A percentile compares a stretch with the other conserved stretches of the same genome.
Evolutionary conservation across 2,329 filamentous ascomycete species (phyloP).

Genomic region (Madurella mycetomatis): DNA sequence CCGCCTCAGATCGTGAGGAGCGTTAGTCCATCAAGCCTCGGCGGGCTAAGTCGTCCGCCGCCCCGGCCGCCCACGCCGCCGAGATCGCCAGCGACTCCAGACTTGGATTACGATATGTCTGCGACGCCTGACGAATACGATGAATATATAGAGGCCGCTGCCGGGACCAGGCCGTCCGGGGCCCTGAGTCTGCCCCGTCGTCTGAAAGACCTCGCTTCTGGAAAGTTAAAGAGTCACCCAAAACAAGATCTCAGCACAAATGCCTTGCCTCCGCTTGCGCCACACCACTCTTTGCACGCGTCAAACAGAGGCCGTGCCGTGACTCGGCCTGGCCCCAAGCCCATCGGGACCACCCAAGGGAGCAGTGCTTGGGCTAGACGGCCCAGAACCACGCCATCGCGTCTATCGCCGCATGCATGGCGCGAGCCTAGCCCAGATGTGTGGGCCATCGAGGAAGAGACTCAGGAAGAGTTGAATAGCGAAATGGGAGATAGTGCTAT

Average conservation of each 20-base stretch:
- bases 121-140: conserved; percentile 42
- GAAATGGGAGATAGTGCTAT: conserved; percentile 35
- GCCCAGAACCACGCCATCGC: conserved; percentile 28
- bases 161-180: conserved; percentile 22
- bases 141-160: conserved; percentile 45
- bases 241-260: conserved; percentile 32
- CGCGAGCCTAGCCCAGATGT: conserved; percentile 56
- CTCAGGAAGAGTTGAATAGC: conserved; percentile 48
- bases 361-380: conserved; percentile 25
- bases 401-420: conserved; percentile 46
- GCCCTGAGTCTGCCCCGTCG: conserved; percentile 37
- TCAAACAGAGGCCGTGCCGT: conserved; percentile 11
- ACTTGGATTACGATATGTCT: conserved; percentile 41
- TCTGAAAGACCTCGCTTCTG: conserved; percentile 39
- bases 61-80: conserved; percentile 35
- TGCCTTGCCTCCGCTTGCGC: conserved; percentile 30
- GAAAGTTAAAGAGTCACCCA: conserved; percentile 27
- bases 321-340: conserved; percentile 15
- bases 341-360: no score
- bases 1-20: conserved; percentile 47
- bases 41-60: conserved; percentile 44
- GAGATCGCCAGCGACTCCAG: conserved; percentile 36
- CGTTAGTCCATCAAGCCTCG: conserved; percentile 54
- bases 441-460: conserved; percentile 57
- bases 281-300: background rate